Conservation (phyloP, 176 grass and related monocot species). For the Oryza officinalis region DNA sequence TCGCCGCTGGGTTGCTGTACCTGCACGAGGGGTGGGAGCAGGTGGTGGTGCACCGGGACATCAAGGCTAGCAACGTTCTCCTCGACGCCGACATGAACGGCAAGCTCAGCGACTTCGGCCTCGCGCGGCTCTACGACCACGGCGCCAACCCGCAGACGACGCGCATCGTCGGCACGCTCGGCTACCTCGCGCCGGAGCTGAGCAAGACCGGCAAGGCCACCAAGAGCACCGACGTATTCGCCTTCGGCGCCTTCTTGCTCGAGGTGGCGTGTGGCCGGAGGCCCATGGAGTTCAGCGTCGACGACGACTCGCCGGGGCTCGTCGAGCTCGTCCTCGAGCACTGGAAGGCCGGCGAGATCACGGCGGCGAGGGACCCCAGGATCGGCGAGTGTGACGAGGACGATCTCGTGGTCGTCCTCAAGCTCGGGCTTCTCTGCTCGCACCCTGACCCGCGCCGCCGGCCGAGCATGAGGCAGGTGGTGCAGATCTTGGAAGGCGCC, state of each 20-base stretch:
- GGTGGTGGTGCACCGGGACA: constrained; percentile 90
- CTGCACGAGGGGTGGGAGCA: constrained; percentile 90
- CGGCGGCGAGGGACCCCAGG: constrained; percentile 45
- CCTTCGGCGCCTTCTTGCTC: constrained; percentile 67
- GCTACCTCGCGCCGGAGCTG: constrained; percentile 83
- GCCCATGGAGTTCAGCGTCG: constrained; percentile 34
- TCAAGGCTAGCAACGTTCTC: constrained; percentile 82
- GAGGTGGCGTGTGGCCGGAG: constrained; percentile 62
- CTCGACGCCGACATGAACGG: constrained; percentile 73
- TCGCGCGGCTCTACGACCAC: constrained; percentile 72
- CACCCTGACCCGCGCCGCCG: constrained; percentile 52
- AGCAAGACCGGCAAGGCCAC: constrained; percentile 78
- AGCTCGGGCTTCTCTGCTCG: constrained; percentile 73
- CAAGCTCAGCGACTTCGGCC: constrained; percentile 84
- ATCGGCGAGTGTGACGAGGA: constrained; percentile 47
- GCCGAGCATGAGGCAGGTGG: constrained; percentile 74
- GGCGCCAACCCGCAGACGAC: constrained; percentile 56
- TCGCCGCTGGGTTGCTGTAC: constrained; percentile 70
- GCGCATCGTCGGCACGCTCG: constrained; percentile 55
- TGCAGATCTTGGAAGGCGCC: constrained; percentile 53
- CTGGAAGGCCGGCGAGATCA: constrained; percentile 57
- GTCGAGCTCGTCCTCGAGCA: constrained; percentile 62
- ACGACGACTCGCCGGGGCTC: constrained; percentile 39
- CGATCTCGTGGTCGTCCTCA: constrained; percentile 65
- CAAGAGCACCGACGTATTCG: constrained; percentile 64